A percentile compares a stretch with the other conserved stretches of the same genome.
Conservation (phyloP, 768 basidiomycete species). For the Tricholoma bakamatsutake region DNA sequence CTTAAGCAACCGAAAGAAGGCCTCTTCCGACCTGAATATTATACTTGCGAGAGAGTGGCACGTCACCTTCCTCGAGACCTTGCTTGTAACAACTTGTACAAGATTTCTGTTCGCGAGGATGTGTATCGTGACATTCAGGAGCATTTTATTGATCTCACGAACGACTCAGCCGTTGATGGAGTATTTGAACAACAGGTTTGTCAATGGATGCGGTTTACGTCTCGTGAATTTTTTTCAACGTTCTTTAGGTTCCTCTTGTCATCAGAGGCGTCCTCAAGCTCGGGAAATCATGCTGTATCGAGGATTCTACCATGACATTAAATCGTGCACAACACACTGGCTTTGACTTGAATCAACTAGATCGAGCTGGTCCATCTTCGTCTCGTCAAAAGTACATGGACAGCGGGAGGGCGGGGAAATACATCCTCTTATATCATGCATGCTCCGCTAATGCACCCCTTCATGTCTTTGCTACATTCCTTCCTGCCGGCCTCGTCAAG, state of each 20-base stretch:
- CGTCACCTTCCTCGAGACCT: conserved; percentile 76
- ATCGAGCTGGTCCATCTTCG: conserved; percentile 50
- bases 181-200: conserved; percentile 89
- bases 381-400: conserved; percentile 69
- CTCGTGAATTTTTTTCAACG: background rate
- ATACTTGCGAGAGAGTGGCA: conserved; percentile 66
- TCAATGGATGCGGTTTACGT: background rate
- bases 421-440: conserved; percentile 87
- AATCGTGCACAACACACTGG: conserved; percentile 79
- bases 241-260: conserved; percentile 67
- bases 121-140: conserved; percentile 79
- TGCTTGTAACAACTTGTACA: conserved; percentile 76
- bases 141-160: conserved; percentile 88
- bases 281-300: conserved; percentile 75
- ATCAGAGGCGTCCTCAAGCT: conserved; percentile 77
- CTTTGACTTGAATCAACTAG: conserved; percentile 79
- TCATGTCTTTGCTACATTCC: conserved; percentile 86
- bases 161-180: conserved; percentile 92
- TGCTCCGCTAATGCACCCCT: conserved; percentile 65
- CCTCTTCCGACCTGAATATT: conserved; percentile 64
- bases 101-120: conserved; percentile 76
- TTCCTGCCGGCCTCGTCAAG: conserved; percentile 61
- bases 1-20: conserved; percentile 61
- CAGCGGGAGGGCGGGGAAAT: conserved; percentile 62
- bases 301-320: conserved; percentile 63